phyloP scores from a whole-genome alignment of 495 filamentous ascomycete genomes.

The Podospora bellae-mahoneyi region DNA sequence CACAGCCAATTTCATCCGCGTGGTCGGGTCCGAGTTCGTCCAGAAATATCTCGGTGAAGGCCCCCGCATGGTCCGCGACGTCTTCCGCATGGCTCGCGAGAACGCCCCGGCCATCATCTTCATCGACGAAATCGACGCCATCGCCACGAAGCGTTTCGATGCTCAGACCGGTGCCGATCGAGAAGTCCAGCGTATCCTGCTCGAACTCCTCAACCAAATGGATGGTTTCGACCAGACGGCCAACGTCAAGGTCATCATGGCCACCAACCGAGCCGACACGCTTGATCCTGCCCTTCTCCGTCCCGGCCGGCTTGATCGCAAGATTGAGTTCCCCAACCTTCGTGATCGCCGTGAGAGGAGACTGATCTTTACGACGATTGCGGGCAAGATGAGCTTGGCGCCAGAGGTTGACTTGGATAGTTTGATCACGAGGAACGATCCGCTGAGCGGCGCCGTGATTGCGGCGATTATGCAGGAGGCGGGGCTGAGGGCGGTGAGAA shows the following conservation, averaged over 20 bases:
- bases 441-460: slow-evolving; percentile 90
- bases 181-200: slow-evolving; percentile 95
- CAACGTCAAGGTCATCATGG: slow-evolving; percentile 99
- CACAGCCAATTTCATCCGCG: slow-evolving; percentile 96
- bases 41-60: slow-evolving; percentile 98
- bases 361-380: slow-evolving; percentile 94
- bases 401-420: slow-evolving; percentile 96
- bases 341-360: slow-evolving; percentile 89
- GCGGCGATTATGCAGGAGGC: slow-evolving; percentile 99
- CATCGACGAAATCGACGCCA: slow-evolving; percentile 99
- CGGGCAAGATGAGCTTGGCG: slow-evolving; percentile 90
- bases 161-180: slow-evolving; percentile 96
- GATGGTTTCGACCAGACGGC: slow-evolving; percentile 98
- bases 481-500: slow-evolving; percentile 88
- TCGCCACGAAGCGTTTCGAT: slow-evolving; percentile 98
- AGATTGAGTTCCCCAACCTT: slow-evolving; percentile 95
- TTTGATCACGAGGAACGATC: slow-evolving; percentile 93
- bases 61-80: slow-evolving; percentile 97
- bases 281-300: slow-evolving; percentile 91
- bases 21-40: slow-evolving; percentile 96
- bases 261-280: slow-evolving; percentile 96
- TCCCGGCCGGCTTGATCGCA: slow-evolving; percentile 91
- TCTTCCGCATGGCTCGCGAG: slow-evolving; percentile 98
- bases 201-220: slow-evolving; percentile 98
- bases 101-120: slow-evolving; percentile 98